Evolutionary conservation across 2,329 filamentous ascomycete genomes (phyloP).

Genomic region (Ophiocordyceps camponoti-floridani): DNA sequence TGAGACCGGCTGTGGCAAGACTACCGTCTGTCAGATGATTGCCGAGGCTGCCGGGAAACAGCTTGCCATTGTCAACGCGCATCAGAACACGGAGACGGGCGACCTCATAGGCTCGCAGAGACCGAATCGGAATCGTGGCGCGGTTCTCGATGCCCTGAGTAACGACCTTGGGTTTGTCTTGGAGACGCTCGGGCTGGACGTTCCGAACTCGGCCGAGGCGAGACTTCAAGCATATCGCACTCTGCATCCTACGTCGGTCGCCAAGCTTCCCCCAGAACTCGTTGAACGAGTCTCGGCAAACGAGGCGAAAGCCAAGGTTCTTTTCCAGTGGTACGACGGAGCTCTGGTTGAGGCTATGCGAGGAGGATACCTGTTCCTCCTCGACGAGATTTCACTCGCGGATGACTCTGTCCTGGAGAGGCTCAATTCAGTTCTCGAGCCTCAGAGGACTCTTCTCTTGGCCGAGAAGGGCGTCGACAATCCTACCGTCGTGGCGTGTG

Average conservation of each 20-base stretch:
- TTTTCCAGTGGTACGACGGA: conserved; percentile 95
- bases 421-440: conserved; percentile 89
- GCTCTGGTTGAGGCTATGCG: conserved; percentile 91
- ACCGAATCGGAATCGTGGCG: conserved; percentile 70
- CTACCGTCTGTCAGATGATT: conserved; percentile 83
- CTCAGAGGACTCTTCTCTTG: conserved; percentile 67
- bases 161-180: conserved; percentile 38
- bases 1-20: conserved; percentile 96
- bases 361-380: conserved; percentile 71
- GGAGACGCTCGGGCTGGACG: conserved; percentile 18
- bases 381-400: conserved; percentile 94
- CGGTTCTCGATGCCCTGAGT: conserved; percentile 47
- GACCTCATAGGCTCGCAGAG: conserved; percentile 92
- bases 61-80: conserved; percentile 84
- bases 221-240: conserved; percentile 38
- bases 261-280: conserved; percentile 29
- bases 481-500: conserved; percentile 55
- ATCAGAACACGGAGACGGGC: conserved; percentile 95
- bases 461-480: conserved; percentile 85
- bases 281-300: conserved; percentile 26
- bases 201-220: conserved; percentile 27
- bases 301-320: conserved; percentile 51
- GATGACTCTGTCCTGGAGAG: conserved; percentile 95
- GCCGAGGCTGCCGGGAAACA: conserved; percentile 62
- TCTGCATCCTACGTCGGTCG: conserved; percentile 25